A percentile compares a stretch with the other conserved stretches of the same genome.
Evolutionary conservation across 345 rosid species (phyloP).

Genomic region (Eucalyptus regnans): DNA sequence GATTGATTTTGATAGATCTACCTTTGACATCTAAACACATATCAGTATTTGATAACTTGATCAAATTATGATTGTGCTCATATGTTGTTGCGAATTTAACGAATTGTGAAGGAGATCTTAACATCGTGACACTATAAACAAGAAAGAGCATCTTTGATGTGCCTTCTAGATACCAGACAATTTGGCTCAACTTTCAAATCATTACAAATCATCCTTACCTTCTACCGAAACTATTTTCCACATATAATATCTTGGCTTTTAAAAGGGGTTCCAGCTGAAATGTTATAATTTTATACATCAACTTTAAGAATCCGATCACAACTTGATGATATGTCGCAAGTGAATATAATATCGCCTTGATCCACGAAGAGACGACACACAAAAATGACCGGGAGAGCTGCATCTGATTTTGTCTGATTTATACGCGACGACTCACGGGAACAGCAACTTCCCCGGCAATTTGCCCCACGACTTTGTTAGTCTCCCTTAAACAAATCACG

Average conservation of each 20-base stretch:
- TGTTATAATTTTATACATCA: neutral
- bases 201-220: neutral
- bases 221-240: neutral
- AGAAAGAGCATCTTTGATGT: neutral
- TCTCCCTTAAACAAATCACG: neutral
- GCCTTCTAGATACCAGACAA: neutral
- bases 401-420: neutral
- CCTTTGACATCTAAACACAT: neutral
- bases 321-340: neutral
- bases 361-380: neutral
- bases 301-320: neutral
- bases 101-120: neutral
- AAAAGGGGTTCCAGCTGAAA: neutral
- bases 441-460: neutral
- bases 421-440: neutral
- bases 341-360: neutral
- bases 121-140: neutral
- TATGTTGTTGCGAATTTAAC: neutral
- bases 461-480: neutral
- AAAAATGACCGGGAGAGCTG: neutral
- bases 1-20: neutral
- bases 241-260: neutral
- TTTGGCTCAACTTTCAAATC: neutral
- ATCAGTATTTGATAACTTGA: neutral
- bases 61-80: neutral